Percentiles rank a stretch among this genome's conserved stretches.
Evolutionary conservation across 371 early-diverging fungal genomes (phyloP).

Genomic region (Ecytonucleospora hepatopenaei): DNA sequence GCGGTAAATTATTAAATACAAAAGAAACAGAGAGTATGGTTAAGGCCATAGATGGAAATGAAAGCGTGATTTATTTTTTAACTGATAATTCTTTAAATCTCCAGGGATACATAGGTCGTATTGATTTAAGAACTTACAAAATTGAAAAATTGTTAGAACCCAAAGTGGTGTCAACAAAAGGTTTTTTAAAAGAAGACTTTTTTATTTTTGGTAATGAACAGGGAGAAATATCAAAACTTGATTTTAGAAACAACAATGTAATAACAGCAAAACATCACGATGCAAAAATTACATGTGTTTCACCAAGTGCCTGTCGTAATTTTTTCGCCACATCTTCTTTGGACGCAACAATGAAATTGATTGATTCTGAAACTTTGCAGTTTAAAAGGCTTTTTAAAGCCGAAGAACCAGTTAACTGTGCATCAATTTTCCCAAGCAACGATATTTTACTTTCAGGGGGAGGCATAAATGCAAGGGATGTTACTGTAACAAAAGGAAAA

Average conservation of each 20-base stretch:
- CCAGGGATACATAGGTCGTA: constrained; percentile 67
- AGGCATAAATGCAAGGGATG: constrained; percentile 75
- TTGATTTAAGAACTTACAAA: constrained; percentile 62
- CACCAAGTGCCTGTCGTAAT: constrained; percentile 73
- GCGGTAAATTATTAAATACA: constrained; percentile 72
- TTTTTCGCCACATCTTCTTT: constrained; percentile 88
- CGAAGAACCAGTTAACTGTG: constrained; percentile 87
- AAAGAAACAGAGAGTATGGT: constrained; percentile 79
- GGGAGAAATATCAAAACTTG: constrained; percentile 42
- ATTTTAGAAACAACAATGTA: constrained; percentile 61
- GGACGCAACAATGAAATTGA: constrained; percentile 78
- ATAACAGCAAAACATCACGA: constrained; percentile 61
- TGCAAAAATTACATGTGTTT: constrained; percentile 72
- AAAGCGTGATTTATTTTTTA: constrained; percentile 69
- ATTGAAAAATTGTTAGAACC: constrained; percentile 44
- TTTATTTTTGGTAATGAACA: constrained; percentile 69
- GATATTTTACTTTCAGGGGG: constrained; percentile 59
- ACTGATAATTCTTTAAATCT: constrained; percentile 81
- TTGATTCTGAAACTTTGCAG: constrained; percentile 70
- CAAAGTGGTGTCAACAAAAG: constrained; percentile 67
- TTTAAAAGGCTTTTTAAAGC: constrained; percentile 70
- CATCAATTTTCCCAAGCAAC: constrained; percentile 68
- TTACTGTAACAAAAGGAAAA: constrained; percentile 80
- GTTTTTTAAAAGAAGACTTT: constrained; percentile 75
- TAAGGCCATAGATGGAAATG: constrained; percentile 75